Evolutionary conservation across 306 rosid species (phyloP), one percentile per base, ranked within the genome.

Genomic region (Fragaria vesca): DNA sequence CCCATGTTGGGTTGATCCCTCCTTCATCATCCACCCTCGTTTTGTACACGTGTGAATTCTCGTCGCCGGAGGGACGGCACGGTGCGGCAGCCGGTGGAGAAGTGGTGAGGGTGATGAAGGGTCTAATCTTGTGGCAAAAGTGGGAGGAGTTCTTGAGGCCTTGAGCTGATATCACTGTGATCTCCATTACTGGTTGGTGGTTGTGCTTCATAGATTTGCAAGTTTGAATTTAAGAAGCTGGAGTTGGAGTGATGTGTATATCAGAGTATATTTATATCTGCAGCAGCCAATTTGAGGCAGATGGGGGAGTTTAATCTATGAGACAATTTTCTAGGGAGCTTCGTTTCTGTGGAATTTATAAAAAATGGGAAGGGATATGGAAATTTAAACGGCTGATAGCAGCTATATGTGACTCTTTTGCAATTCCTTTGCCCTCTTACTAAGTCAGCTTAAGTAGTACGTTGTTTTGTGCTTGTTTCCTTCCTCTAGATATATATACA

Each of bases 101-200:
- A 55, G 79, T 84, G 52, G 85, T 74, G 83, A 90, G 66, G 36
- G 88, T 69, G 82, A 88, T 34, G 82, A 84, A 84, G 74, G 90
- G 88, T 72, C 76, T 77, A 74, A 82, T 50, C 20, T 82, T 86
- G 71, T 18, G 61, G 21, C 83, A 78, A 61, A 80, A 83, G 38
- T 58, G 61, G 11, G 69, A 76, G 43, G 85, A 32, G 75, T 84
- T 58, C 42, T 61, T 71, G 67, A 91, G 84, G 50, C 96, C 90
- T 58, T 88, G 84, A 1, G 78, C 79, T 11, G 93, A 91, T 24
- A 85, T 8, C 7, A 88, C 74, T 0, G 84, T 85, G 79, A 91
- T 86, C 45, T 91, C 93, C 82, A 89, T 74, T 48, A 54, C 32
- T 38, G 78, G 79, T 52, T 36, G 81, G 30, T 61, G 21, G 16